Percentiles rank a stretch among this genome's conserved stretches.
Conservation (phyloP, 192 early-diverging fungal species). For the Gonapodya prolifera region DNA sequence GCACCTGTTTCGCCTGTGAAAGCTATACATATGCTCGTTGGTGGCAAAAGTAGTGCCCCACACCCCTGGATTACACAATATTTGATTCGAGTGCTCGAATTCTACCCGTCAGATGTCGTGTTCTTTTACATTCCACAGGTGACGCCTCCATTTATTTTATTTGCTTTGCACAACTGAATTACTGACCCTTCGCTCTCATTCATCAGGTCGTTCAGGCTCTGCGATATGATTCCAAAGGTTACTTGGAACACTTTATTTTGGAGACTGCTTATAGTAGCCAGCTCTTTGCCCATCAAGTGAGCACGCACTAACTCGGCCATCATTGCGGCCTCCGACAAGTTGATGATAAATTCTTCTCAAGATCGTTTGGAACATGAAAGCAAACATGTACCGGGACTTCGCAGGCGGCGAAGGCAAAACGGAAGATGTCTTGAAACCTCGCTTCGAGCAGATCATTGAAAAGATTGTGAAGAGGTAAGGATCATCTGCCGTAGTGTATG, state of each 20-base stretch:
- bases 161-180: conserved; percentile 35
- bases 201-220: neutral
- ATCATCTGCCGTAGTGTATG: too few species aligned
- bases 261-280: conserved; percentile 87
- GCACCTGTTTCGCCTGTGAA: neutral
- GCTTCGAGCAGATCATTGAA: conserved; percentile 73
- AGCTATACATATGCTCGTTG: neutral
- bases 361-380: conserved; percentile 99
- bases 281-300: conserved; percentile 98
- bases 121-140: conserved; percentile 99
- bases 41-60: conserved; percentile 27
- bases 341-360: too few species aligned
- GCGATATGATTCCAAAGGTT: conserved; percentile 33
- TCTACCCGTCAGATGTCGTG: conserved; percentile 81
- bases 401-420: too few species aligned
- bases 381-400: conserved; percentile 86
- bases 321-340: too few species aligned
- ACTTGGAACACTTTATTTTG: conserved; percentile 90
- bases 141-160: conserved; percentile 87
- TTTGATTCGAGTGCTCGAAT: conserved; percentile 78
- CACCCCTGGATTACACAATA: conserved; percentile 93
- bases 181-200: neutral
- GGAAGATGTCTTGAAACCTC: conserved; percentile 71
- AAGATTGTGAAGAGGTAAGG: conserved; percentile 58
- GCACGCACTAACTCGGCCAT: too few species aligned